Evolutionary conservation across 2,329 filamentous ascomycete species (phyloP).

Genomic region (Cordyceps cateniannulata): DNA sequence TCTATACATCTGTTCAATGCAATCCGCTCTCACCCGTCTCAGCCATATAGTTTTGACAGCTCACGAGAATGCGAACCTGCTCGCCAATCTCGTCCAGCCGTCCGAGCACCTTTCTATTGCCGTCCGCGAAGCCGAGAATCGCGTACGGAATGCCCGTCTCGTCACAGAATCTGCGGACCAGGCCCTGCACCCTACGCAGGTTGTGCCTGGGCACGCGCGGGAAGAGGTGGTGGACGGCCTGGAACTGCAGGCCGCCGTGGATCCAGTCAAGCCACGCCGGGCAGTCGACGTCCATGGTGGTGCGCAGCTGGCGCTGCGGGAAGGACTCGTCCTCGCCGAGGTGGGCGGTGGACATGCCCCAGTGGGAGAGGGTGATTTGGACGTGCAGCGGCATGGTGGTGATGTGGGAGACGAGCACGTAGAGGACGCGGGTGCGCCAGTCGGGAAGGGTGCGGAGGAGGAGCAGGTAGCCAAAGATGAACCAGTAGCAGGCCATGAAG

Average conservation of each 20-base stretch:
- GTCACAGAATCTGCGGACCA: slow-evolving; percentile 58
- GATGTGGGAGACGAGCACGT: slow-evolving; percentile 58
- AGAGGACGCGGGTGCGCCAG: slow-evolving; percentile 50
- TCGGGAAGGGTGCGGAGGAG: slow-evolving; percentile 54
- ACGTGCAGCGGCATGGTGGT: slow-evolving; percentile 63
- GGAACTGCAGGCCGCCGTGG: slow-evolving; percentile 68
- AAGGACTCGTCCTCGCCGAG: slow-evolving; percentile 60
- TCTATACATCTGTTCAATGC: slow-evolving; percentile 16
- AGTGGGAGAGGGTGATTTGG: slow-evolving; percentile 67
- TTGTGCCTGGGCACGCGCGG: slow-evolving; percentile 65
- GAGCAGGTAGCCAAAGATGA: slow-evolving; percentile 60
- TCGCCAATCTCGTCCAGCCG: slow-evolving; percentile 51
- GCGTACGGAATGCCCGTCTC: slow-evolving; percentile 58
- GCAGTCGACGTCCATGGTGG: slow-evolving; percentile 69
- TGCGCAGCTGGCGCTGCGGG: slow-evolving; percentile 61
- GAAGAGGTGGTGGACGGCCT: slow-evolving; percentile 64
- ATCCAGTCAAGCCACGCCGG: slow-evolving; percentile 66
- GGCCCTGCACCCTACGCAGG: slow-evolving; percentile 50
- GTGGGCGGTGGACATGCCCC: slow-evolving; percentile 63
- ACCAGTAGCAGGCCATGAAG: slow-evolving; percentile 61
- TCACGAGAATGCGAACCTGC: slow-evolving; percentile 53
- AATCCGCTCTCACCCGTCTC: slow-evolving; percentile 39
- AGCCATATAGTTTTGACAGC: slow-evolving; percentile 48
- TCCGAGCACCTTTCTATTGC: slow-evolving; percentile 47
- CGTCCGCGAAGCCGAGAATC: slow-evolving; percentile 54